phyloP scores from a whole-genome alignment of 108 stramenopile species.

The Chaetoceros tenuissimus region DNA sequence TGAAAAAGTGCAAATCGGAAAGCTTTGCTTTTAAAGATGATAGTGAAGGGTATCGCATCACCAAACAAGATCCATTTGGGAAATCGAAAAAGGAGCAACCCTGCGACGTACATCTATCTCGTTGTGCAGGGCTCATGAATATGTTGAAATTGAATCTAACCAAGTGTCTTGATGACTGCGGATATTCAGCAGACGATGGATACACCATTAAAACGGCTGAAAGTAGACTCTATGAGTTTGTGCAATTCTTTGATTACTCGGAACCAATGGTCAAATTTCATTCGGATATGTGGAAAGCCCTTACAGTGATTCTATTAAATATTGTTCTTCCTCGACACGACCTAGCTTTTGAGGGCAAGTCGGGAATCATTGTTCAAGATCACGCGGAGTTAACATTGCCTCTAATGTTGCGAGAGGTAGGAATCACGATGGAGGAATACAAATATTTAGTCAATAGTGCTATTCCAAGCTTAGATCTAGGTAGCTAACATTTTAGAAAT shows the following conservation, averaged over 20 bases:
- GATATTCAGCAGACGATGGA: slow-evolving; percentile 7
- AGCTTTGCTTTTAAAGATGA: background rate
- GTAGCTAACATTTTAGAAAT: background rate
- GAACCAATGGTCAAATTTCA: slow-evolving; percentile 42
- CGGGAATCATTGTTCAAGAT: background rate
- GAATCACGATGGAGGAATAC: slow-evolving; percentile 48
- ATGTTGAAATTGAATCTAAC: slow-evolving; percentile 55
- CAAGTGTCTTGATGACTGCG: slow-evolving; percentile 40
- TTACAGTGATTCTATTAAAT: slow-evolving; percentile 56
- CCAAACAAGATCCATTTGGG: background rate
- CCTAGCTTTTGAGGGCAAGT: slow-evolving; percentile 2
- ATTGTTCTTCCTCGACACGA: slow-evolving; percentile 27
- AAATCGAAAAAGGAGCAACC: slow-evolving; percentile 5
- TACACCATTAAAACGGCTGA: slow-evolving; percentile 21
- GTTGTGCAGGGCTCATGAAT: slow-evolving; percentile 59
- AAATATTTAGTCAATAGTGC: slow-evolving; percentile 25
- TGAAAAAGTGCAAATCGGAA: slow-evolving; percentile 6
- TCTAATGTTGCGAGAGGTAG: slow-evolving; percentile 25
- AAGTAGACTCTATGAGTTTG: slow-evolving; percentile 39
- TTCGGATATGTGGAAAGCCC: slow-evolving; percentile 47
- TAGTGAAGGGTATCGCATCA: no score
- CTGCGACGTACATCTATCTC: slow-evolving; percentile 50
- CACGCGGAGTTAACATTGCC: slow-evolving; percentile 13
- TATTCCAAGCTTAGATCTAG: background rate
- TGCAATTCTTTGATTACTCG: slow-evolving; percentile 52